phyloP scores from a whole-genome alignment of 1,284 basidiomycete genomes.

The Leccinum pachyderme region DNA sequence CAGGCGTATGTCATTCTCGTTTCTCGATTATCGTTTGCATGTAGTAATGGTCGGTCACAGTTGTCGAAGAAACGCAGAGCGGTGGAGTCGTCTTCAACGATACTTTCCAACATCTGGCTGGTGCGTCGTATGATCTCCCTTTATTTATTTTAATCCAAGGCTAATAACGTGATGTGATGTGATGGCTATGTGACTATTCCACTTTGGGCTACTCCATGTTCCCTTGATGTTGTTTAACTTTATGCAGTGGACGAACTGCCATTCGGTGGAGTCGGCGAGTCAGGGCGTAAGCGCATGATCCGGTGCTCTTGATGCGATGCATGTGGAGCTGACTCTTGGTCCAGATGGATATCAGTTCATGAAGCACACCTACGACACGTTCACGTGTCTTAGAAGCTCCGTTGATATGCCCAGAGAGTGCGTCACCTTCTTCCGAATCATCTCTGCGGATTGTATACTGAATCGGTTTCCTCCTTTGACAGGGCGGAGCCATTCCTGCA shows the following conservation, averaged over 20 bases:
- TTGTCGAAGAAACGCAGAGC: slow-evolving; percentile 46
- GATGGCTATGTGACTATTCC: not conserved
- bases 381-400: slow-evolving; percentile 45
- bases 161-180: slow-evolving; percentile 2
- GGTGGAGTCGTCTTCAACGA: slow-evolving; percentile 57
- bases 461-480: not conserved
- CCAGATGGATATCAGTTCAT: slow-evolving; percentile 44
- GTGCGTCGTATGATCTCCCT: slow-evolving; percentile 13
- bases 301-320: slow-evolving; percentile 3
- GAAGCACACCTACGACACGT: slow-evolving; percentile 46
- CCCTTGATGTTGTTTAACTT: not conserved
- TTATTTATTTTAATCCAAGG: not conserved
- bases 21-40: not conserved
- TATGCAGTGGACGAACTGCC: slow-evolving; percentile 23
- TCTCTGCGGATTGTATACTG: not conserved
- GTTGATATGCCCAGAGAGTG: slow-evolving; percentile 43
- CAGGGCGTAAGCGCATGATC: slow-evolving; percentile 41
- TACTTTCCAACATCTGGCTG: slow-evolving; percentile 44
- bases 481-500: slow-evolving; percentile 24
- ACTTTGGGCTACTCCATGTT: not conserved
- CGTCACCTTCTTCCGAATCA: slow-evolving; percentile 14
- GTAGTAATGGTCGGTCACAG: slow-evolving; percentile 31
- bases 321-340: slow-evolving; percentile 3
- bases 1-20: slow-evolving; percentile 15
- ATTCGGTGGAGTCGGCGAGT: slow-evolving; percentile 41